Conservation (phyloP, 805 yeast genomes). For the Nakazawaea peltata region DNA sequence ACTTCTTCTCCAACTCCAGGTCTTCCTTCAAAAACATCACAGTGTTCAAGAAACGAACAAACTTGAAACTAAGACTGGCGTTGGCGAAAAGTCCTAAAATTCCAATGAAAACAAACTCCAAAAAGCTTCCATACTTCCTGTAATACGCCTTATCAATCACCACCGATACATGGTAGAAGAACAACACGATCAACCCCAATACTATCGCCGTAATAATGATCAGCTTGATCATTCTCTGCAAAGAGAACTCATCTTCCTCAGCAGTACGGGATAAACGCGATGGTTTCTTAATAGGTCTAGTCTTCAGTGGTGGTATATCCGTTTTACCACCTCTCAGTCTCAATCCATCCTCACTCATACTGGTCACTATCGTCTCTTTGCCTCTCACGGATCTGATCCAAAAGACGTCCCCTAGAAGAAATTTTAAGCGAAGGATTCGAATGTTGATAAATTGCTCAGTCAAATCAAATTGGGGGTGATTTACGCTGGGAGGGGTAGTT, state of each 20-base stretch:
- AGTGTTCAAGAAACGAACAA: conserved; percentile 15
- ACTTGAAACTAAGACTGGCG: conserved; percentile 11
- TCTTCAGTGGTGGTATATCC: no score
- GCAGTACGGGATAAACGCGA: neutral
- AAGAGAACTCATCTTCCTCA: conserved; percentile 16
- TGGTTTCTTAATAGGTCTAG: conserved; percentile 8
- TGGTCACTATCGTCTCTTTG: no score
- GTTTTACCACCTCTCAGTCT: no score
- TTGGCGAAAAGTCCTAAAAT: conserved; percentile 13
- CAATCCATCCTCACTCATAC: no score
- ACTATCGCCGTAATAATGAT: conserved; percentile 12
- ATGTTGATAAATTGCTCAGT: no score
- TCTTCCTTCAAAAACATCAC: conserved; percentile 17
- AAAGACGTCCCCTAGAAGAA: no score
- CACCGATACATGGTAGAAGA: conserved; percentile 6
- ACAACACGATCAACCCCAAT: conserved; percentile 2
- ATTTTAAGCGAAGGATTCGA: no score
- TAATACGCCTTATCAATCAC: conserved; percentile 2
- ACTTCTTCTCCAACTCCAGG: conserved; percentile 17
- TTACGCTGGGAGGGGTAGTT: no score
- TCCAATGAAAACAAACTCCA: conserved; percentile 1
- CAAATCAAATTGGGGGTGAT: no score
- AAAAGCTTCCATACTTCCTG: conserved; percentile 11
- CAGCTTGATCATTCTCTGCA: conserved; percentile 14
- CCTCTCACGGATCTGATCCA: no score